Evolutionary conservation across 805 yeast species (phyloP).

Genomic region (Candida yuanshanica): DNA sequence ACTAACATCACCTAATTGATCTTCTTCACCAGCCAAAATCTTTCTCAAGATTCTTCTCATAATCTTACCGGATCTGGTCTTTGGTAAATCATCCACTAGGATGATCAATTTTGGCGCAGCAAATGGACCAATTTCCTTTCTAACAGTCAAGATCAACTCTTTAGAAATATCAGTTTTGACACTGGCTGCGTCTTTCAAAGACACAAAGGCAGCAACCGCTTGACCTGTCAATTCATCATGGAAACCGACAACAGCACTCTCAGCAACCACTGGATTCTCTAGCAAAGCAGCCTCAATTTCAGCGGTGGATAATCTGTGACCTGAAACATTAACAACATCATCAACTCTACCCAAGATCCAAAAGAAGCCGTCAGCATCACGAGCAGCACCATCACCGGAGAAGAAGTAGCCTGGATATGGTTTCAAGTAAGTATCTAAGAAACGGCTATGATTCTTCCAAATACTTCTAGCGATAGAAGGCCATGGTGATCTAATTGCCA

Average conservation of each 20-base stretch:
- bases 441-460: conserved; percentile 71
- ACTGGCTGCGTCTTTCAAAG: conserved; percentile 47
- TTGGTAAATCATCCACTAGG: conserved; percentile 72
- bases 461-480: conserved; percentile 83
- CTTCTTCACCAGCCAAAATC: conserved; percentile 68
- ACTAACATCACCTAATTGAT: conserved; percentile 74
- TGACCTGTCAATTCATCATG: conserved; percentile 82
- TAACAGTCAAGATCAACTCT: conserved; percentile 61
- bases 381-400: conserved; percentile 88
- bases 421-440: conserved; percentile 72
- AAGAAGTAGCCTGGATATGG: conserved; percentile 81
- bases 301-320: conserved; percentile 84
- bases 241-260: conserved; percentile 80
- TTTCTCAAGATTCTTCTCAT: conserved; percentile 84
- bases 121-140: conserved; percentile 80
- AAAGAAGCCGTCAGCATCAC: conserved; percentile 77
- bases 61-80: conserved; percentile 82
- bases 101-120: conserved; percentile 78
- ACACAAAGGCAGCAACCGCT: conserved; percentile 78
- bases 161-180: conserved; percentile 39
- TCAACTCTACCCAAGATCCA: conserved; percentile 87
- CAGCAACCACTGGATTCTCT: conserved; percentile 66
- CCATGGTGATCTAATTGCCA: conserved; percentile 70
- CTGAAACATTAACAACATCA: conserved; percentile 83
- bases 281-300: conserved; percentile 81